A percentile compares a stretch with the other conserved stretches of the same genome.
Evolutionary conservation across 2,329 filamentous ascomycete genomes (phyloP).

Genomic region (Fusarium proliferatum): DNA sequence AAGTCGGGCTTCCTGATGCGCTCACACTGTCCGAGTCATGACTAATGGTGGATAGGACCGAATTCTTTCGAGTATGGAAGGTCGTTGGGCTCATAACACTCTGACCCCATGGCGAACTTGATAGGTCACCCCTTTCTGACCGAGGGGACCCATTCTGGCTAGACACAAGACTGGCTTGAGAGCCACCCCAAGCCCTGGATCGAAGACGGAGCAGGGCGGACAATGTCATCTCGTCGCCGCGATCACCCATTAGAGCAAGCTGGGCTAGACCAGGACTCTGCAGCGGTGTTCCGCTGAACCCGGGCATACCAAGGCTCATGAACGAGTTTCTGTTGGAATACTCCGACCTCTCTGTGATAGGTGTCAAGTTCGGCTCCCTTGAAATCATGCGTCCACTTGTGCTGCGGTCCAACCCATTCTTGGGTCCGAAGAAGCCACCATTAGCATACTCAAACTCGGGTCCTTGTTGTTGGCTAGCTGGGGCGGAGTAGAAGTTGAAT

Average conservation of each 20-base stretch:
- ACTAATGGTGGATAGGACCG: slow-evolving; percentile 61
- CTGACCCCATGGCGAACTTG: slow-evolving; percentile 55
- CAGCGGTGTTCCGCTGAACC: slow-evolving; percentile 58
- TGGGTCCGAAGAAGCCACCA: slow-evolving; percentile 89
- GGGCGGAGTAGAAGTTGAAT: slow-evolving; percentile 91
- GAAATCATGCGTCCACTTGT: slow-evolving; percentile 80
- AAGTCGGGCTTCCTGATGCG: slow-evolving; percentile 61
- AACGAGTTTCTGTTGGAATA: slow-evolving; percentile 95
- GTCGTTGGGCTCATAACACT: slow-evolving; percentile 38
- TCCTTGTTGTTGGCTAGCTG: slow-evolving; percentile 56
- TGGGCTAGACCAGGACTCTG: slow-evolving; percentile 82
- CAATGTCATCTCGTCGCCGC: slow-evolving; percentile 74
- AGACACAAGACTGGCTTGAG: slow-evolving; percentile 75
- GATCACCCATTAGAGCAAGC: slow-evolving; percentile 72
- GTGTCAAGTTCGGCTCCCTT: slow-evolving; percentile 90
- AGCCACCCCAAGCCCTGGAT: slow-evolving; percentile 82
- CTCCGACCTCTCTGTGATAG: slow-evolving; percentile 95
- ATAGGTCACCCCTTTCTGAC: slow-evolving; percentile 61
- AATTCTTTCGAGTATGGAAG: slow-evolving; percentile 60
- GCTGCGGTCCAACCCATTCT: slow-evolving; percentile 72
- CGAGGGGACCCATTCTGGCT: slow-evolving; percentile 63
- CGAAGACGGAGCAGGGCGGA: slow-evolving; percentile 78
- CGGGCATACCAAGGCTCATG: slow-evolving; percentile 71
- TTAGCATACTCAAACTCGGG: slow-evolving; percentile 72
- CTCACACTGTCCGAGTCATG: slow-evolving; percentile 61